Evolutionary conservation across 202 grass and related monocot species (phyloP), one percentile per base, ranked within the genome.

Genomic region (Elaeis oleifera): DNA sequence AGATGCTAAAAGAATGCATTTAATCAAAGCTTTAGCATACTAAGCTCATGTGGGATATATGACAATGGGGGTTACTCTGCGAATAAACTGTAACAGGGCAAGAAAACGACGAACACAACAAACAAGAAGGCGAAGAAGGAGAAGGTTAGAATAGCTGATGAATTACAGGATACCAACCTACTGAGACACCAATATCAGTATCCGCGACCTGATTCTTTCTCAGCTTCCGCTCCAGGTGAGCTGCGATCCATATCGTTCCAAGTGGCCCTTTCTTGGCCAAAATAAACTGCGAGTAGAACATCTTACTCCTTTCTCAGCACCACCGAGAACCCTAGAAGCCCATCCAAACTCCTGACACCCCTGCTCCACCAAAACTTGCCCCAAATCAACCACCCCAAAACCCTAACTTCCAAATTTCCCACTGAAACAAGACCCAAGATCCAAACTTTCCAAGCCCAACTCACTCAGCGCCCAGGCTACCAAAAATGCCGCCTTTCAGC

Each of bases 261-360:
- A 94, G 95, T 2, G 95, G 95, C 7, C 95, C 95, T 63, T 99
- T 99, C 79, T 99, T 99, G 73, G 89, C 95, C 85, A 99, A 83
- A 59, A 99, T 99, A 85, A 99, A 99, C 89, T 99, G 95, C 8
- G 95, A 99, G 66, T 99, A 99, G 78, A 99, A 99, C 89, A 99
- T 99, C 21, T 90, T 81, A 71, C 51, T 20, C 19, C 27, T 55
- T 54, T 63, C 50, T n/a, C 59, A 25, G 28, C 59, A 61, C 39
- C 18, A 6, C 50, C 23, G 5, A 54, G 48, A 29, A 50, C 18
- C 50, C 70, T 63, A 61, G 32, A 39, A 60, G 23, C 70, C 56
- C 65, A 65, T 59, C 70, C 58, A 26, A 56, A 23, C 49, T 7
- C 31, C 31, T 36, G 13, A 29, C 13, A 44, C 36, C 36, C 36